Evolutionary conservation across 306 rosid species (phyloP).

Genomic region (Quercus bicolor): DNA sequence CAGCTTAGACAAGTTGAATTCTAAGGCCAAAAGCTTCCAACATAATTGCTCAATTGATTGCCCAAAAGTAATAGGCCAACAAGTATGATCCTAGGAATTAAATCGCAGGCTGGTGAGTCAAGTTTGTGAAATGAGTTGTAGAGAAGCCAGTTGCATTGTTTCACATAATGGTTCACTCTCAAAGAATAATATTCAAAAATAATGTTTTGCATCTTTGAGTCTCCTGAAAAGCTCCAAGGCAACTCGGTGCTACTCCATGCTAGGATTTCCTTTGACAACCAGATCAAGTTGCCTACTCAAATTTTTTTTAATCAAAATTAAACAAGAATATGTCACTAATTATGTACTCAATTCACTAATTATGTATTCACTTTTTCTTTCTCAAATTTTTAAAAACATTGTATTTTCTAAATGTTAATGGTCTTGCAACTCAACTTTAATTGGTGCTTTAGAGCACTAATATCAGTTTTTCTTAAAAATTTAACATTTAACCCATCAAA

Average conservation of each 20-base stretch:
- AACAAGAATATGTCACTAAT: too few relatives aligned
- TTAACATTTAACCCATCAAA: too few relatives aligned
- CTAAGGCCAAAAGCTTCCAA: too few relatives aligned
- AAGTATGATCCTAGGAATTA: conserved; percentile 4
- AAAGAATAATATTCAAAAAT: background rate
- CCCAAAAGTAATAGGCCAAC: conserved; percentile 7
- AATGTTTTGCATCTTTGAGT: background rate
- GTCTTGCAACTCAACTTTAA: too few relatives aligned
- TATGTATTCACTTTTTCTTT: too few relatives aligned
- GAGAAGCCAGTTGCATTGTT: conserved; percentile 1
- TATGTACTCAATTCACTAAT: too few relatives aligned
- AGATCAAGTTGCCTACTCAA: background rate
- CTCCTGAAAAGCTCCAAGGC: conserved; percentile 1
- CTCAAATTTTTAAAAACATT: too few relatives aligned
- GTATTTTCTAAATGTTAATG: too few relatives aligned
- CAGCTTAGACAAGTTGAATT: too few relatives aligned
- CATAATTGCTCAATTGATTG: background rate
- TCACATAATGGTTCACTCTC: background rate
- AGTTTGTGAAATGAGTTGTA: conserved; percentile 20
- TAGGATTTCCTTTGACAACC: background rate
- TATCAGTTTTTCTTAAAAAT: too few relatives aligned
- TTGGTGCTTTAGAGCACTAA: too few relatives aligned
- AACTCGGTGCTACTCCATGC: background rate
- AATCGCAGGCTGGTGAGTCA: conserved; percentile 1
- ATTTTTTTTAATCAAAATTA: too few relatives aligned